Evolutionary conservation across 352 stramenopile genomes (phyloP), one percentile per base, ranked within the genome.

Genomic region (Peronospora destructor): DNA sequence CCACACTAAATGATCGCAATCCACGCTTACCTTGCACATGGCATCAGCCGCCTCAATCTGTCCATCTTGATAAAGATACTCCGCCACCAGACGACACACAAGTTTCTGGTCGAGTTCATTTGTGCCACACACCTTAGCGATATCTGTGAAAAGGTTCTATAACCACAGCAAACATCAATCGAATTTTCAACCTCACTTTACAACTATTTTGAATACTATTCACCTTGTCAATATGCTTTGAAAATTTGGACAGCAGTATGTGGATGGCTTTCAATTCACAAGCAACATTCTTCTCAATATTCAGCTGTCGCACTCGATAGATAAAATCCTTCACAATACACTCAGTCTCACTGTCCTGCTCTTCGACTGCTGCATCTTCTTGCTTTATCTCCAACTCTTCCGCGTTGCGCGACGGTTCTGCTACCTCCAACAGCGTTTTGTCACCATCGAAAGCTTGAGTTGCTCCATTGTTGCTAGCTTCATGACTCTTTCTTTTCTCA

Each of bases 151-250:
- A 49, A 85, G 68, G 16, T 66, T 81, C 72, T 84, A 51, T 28
- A 43, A 32, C 30, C 41, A 12, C 28, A 55, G 21, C 13, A 38
- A 3, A 21, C 46, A 29, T n/a, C 30, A 2, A 33, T 16, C 23
- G 56, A 34, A 13, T 21, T 13, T 4, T 45, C 11, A 16, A 34
- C n/a, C 32, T 21, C 13, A 14, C 12, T 21, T 14, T 0, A 17
- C 7, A 19, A 19, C 0, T 34, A 13, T 13, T 33, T 34, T 30
- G 26, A 30, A 2, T 14, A 13, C 39, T 12, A 45, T 45, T 10
- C 34, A 90, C 79, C 75, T 90, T 87, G 53, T 90, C 76, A 46
- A 90, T 87, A 35, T 84, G 72, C 53, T 90, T 90, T 29, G 70
- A 75, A 40, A 82, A 87, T 50, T 87, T 90, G 37, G 76, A 85